Conservation (phyloP, 2,329 filamentous ascomycete genomes). For the Trichophyton simii region DNA sequence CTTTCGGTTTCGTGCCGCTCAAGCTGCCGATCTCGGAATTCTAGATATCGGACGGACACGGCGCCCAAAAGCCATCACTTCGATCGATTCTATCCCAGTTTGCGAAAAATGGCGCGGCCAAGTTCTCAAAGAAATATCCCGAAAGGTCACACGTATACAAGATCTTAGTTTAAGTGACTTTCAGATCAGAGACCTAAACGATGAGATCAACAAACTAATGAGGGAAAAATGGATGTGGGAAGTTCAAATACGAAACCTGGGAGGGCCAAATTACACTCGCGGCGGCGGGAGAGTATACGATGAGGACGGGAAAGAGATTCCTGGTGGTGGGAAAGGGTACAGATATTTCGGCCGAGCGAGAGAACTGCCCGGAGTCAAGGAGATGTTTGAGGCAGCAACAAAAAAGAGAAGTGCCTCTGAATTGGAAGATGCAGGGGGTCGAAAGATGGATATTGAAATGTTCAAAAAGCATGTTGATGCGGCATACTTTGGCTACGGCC, state of each 20-base stretch:
- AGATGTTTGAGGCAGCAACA: conserved; percentile 74
- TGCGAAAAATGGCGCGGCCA: conserved; percentile 99
- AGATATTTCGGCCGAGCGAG: conserved; percentile 83
- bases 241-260: conserved; percentile 83
- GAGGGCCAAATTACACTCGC: conserved; percentile 95
- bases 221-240: conserved; percentile 99
- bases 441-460: conserved; percentile 27
- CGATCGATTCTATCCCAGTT: conserved; percentile 66
- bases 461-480: conserved; percentile 66
- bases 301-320: conserved; percentile 58
- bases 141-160: conserved; percentile 94
- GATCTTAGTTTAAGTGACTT: conserved; percentile 84
- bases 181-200: conserved; percentile 94
- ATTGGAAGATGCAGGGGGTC: conserved; percentile 51
- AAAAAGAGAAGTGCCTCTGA: conserved; percentile 52
- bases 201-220: conserved; percentile 99
- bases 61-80: conserved; percentile 80
- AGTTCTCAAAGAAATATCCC: conserved; percentile 90
- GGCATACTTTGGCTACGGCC: conserved; percentile 87
- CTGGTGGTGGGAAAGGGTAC: conserved; percentile 71
- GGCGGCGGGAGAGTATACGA: conserved; percentile 58
- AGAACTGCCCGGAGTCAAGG: conserved; percentile 89
- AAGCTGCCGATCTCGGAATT: conserved; percentile 90
- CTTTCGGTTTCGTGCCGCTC: conserved; percentile 96
- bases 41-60: conserved; percentile 83